phyloP scores from a whole-genome alignment of 805 yeast genomes.

The Cyberlindnera mrakii region DNA sequence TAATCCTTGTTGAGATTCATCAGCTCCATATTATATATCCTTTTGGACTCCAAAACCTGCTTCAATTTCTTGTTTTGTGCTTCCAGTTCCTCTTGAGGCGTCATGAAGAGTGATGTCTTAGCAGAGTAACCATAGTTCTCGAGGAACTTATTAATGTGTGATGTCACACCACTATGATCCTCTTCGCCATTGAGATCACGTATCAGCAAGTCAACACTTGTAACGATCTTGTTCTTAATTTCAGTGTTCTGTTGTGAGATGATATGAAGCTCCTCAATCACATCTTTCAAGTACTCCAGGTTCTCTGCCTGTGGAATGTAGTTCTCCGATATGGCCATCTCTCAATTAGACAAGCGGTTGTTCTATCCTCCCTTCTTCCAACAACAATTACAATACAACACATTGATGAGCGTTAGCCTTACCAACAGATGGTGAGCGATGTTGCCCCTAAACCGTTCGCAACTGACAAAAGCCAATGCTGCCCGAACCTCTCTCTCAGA shows the following conservation, averaged over 20 bases:
- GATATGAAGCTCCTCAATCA: conserved; percentile 8
- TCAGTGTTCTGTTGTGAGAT: conserved; percentile 3
- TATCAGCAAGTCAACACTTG: conserved; percentile 14
- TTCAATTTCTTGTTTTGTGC: conserved; percentile 15
- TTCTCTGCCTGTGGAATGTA: conserved; percentile 21
- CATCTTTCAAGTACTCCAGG: conserved; percentile 12
- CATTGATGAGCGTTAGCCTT: no score
- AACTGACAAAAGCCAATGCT: no score
- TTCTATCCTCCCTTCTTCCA: no score
- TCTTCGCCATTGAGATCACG: conserved; percentile 5
- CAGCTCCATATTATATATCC: conserved; percentile 6
- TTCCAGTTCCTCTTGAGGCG: conserved; percentile 7
- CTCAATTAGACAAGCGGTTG: not conserved
- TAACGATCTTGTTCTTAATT: conserved; percentile 11
- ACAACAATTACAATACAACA: no score
- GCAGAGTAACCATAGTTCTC: not conserved
- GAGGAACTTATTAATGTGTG: conserved; percentile 8
- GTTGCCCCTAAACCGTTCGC: no score
- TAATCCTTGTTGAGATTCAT: conserved; percentile 9
- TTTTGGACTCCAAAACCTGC: conserved; percentile 5
- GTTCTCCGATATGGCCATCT: conserved; percentile 12
- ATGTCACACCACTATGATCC: conserved; percentile 5
- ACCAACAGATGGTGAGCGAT: conserved; percentile 1
- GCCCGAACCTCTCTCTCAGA: no score
- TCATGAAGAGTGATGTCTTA: not conserved